phyloP scores from a whole-genome alignment of 139 green algal genomes.

The Picochlorum sp. region DNA sequence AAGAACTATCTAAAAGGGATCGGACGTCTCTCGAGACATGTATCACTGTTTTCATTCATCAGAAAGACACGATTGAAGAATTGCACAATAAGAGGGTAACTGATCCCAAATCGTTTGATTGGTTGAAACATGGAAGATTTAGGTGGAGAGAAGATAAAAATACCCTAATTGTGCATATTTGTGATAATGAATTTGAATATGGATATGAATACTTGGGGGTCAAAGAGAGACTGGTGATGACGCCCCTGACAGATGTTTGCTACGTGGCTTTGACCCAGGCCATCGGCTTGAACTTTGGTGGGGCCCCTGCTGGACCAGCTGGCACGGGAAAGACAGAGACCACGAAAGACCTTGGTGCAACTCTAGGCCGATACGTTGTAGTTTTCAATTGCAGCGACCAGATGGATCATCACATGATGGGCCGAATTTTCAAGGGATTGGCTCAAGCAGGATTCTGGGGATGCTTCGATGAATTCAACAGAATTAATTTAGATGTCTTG shows the following conservation, averaged over 20 bases:
- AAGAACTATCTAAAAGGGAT: slow-evolving; percentile 70
- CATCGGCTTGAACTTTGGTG: slow-evolving; percentile 91
- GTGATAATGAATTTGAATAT: slow-evolving; percentile 97
- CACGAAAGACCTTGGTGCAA: slow-evolving; percentile 91
- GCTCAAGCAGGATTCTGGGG: slow-evolving; percentile 88
- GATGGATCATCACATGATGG: slow-evolving; percentile 94
- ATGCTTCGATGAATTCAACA: slow-evolving; percentile 98
- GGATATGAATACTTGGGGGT: slow-evolving; percentile 88
- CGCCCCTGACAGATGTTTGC: slow-evolving; percentile 90
- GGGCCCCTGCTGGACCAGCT: slow-evolving; percentile 85
- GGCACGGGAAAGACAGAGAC: slow-evolving; percentile 96
- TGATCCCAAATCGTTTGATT: slow-evolving; percentile 97
- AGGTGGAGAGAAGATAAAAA: slow-evolving; percentile 91
- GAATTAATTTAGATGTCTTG: slow-evolving; percentile 96
- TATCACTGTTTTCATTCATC: slow-evolving; percentile 96
- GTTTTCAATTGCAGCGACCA: slow-evolving; percentile 98
- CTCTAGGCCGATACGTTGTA: slow-evolving; percentile 93
- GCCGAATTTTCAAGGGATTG: slow-evolving; percentile 97
- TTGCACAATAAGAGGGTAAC: slow-evolving; percentile 83
- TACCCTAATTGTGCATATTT: slow-evolving; percentile 91
- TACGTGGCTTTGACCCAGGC: slow-evolving; percentile 93
- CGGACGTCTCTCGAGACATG: slow-evolving; percentile 92
- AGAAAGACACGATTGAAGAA: slow-evolving; percentile 85
- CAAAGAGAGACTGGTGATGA: slow-evolving; percentile 95
- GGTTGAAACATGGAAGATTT: slow-evolving; percentile 91